phyloP scores from a whole-genome alignment of 2,329 filamentous ascomycete species.

The Penicillium sp. region DNA sequence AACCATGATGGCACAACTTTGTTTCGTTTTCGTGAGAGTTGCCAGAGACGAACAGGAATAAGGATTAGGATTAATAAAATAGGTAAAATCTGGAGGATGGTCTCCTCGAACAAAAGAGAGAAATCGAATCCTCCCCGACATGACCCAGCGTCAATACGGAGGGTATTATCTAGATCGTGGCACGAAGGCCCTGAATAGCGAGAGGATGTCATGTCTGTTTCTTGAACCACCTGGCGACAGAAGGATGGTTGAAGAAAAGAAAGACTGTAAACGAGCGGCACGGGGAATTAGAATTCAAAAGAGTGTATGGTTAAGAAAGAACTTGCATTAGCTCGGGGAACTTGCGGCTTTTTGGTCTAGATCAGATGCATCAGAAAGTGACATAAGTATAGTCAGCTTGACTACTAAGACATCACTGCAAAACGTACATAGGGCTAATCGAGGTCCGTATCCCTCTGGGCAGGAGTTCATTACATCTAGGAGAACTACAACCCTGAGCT shows the following conservation, averaged over 20 bases:
- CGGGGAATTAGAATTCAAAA: slow-evolving; percentile 9
- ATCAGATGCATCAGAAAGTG: slow-evolving; percentile 23
- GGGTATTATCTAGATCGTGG: slow-evolving; percentile 36
- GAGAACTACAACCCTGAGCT: slow-evolving; percentile 20
- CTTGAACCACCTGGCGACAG: slow-evolving; percentile 16
- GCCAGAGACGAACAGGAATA: slow-evolving; percentile 36
- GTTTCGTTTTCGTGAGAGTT: slow-evolving; percentile 36
- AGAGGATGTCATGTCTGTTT: slow-evolving; percentile 30
- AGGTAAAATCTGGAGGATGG: slow-evolving; percentile 41
- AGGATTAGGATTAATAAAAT: slow-evolving; percentile 38
- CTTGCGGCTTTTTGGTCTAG: slow-evolving; percentile 17
- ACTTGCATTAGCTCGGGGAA: slow-evolving; percentile 14
- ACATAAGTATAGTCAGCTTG: background rate
- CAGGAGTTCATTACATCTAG: slow-evolving; percentile 26
- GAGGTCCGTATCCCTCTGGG: slow-evolving; percentile 19
- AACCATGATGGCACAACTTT: slow-evolving; percentile 38
- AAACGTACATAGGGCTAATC: slow-evolving; percentile 7
- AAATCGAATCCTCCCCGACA: slow-evolving; percentile 48
- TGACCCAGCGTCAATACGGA: slow-evolving; percentile 34
- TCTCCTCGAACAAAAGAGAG: slow-evolving; percentile 49
- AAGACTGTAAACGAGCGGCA: slow-evolving; percentile 11
- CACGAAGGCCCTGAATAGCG: slow-evolving; percentile 31
- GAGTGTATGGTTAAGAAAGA: slow-evolving; percentile 9
- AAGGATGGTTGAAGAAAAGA: slow-evolving; percentile 20
- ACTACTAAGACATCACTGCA: background rate